phyloP scores from a whole-genome alignment of 2,329 filamentous ascomycete species.

The Fusarium floridanum region DNA sequence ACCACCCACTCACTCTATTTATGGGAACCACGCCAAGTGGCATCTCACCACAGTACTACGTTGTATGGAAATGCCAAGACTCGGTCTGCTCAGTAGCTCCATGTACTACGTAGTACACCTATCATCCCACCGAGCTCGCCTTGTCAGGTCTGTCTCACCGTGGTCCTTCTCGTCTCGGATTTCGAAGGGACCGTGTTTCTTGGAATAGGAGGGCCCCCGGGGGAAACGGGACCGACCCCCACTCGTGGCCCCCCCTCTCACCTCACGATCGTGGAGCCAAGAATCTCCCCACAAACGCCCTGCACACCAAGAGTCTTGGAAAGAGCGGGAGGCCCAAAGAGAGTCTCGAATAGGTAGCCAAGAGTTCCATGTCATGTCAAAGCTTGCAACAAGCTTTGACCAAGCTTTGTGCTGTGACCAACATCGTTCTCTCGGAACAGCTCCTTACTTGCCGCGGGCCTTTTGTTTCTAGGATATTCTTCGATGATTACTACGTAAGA shows the following conservation, averaged over 20 bases:
- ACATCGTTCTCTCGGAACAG: slow-evolving; percentile 17
- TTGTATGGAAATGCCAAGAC: slow-evolving; percentile 4
- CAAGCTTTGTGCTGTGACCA: slow-evolving; percentile 16
- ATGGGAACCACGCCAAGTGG: slow-evolving; percentile 16
- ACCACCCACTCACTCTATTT: slow-evolving; percentile 13
- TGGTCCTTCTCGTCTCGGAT: not conserved
- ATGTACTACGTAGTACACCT: not conserved
- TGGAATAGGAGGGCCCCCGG: slow-evolving; percentile 4
- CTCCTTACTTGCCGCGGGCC: slow-evolving; percentile 15
- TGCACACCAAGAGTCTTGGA: slow-evolving; percentile 23
- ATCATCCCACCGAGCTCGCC: not conserved
- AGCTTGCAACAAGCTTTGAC: slow-evolving; percentile 23
- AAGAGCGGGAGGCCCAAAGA: slow-evolving; percentile 19
- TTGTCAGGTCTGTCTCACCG: slow-evolving; percentile 2
- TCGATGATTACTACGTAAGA: slow-evolving; percentile 6
- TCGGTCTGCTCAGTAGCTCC: not conserved
- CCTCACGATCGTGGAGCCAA: slow-evolving; percentile 23
- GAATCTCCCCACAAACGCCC: slow-evolving; percentile 26
- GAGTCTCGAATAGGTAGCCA: not conserved
- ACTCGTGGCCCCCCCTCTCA: not conserved
- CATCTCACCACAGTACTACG: not conserved
- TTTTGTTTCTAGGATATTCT: slow-evolving; percentile 3
- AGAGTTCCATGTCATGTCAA: slow-evolving; percentile 10
- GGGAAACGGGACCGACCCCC: slow-evolving; percentile 8
- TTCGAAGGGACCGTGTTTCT: slow-evolving; percentile 3